Evolutionary conservation across 495 filamentous ascomycete genomes (phyloP).

Genomic region (Cryomyces minteri): DNA sequence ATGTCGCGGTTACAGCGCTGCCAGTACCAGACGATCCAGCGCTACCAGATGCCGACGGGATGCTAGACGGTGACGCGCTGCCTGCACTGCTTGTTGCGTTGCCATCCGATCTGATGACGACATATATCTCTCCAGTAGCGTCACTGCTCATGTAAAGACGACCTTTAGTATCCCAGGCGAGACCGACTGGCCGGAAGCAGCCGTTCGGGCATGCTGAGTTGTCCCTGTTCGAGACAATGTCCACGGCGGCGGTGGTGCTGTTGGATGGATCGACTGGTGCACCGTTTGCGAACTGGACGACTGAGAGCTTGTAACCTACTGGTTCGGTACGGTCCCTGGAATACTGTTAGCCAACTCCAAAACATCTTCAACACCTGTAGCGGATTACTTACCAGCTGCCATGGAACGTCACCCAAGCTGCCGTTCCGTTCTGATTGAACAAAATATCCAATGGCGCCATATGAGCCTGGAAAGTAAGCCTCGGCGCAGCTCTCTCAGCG

Average conservation of each 20-base stretch:
- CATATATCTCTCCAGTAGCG: conserved; percentile 28
- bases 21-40: neutral
- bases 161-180: conserved; percentile 28
- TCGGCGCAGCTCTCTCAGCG: conserved; percentile 7
- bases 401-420: conserved; percentile 25
- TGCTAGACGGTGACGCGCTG: neutral
- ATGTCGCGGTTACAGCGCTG: neutral
- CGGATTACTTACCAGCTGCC: conserved; percentile 19
- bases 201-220: conserved; percentile 16
- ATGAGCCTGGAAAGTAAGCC: conserved; percentile 20
- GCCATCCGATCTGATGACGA: conserved; percentile 23
- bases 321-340: conserved; percentile 24
- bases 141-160: conserved; percentile 31
- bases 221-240: conserved; percentile 28
- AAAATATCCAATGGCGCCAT: conserved; percentile 22
- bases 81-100: conserved; percentile 1
- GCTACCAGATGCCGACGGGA: neutral
- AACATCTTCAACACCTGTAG: neutral
- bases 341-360: neutral
- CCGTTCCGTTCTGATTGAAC: conserved; percentile 18
- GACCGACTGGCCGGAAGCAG: conserved; percentile 32
- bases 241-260: conserved; percentile 22
- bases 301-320: conserved; percentile 29
- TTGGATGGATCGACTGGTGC: conserved; percentile 22
- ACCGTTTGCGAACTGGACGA: conserved; percentile 27